A percentile compares a stretch with the other conserved stretches of the same genome.
Conservation (phyloP, 768 basidiomycete species). For the Serendipita vermifera region DNA sequence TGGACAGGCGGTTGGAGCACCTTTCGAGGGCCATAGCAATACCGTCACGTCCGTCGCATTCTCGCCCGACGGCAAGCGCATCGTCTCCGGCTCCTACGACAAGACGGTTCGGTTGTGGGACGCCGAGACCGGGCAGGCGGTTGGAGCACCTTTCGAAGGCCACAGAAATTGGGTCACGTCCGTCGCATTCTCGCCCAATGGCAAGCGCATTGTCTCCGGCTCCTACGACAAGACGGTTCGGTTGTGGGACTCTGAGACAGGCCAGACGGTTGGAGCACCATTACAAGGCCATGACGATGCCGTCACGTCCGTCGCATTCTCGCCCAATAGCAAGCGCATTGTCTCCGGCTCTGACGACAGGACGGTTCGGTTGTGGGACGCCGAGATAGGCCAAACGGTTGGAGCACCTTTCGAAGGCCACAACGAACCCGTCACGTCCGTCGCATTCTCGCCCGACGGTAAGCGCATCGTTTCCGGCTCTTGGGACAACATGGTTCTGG, state of each 20-base stretch:
- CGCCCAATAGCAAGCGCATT: too few relatives aligned
- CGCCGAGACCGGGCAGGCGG: slow-evolving; percentile 23
- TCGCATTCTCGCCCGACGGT: too few relatives aligned
- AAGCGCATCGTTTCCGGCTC: too few relatives aligned
- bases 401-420: too few relatives aligned
- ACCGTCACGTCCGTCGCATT: slow-evolving; percentile 28
- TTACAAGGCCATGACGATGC: background rate
- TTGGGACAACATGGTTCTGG: too few relatives aligned
- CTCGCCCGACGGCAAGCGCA: slow-evolving; percentile 29
- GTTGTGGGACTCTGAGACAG: slow-evolving; percentile 32
- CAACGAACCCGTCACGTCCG: too few relatives aligned
- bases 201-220: slow-evolving; percentile 29
- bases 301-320: background rate
- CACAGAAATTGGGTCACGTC: slow-evolving; percentile 33
- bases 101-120: slow-evolving; percentile 34
- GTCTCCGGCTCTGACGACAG: too few relatives aligned
- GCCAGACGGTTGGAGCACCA: slow-evolving; percentile 11
- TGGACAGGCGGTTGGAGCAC: background rate
- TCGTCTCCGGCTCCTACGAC: slow-evolving; percentile 32
- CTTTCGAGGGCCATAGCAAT: slow-evolving; percentile 6
- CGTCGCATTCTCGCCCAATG: slow-evolving; percentile 31
- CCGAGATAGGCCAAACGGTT: too few relatives aligned
- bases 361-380: too few relatives aligned
- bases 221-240: slow-evolving; percentile 31
- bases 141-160: slow-evolving; percentile 22